These are phyloP conservation scores for Diutina rugosa DNA, from an alignment of 1,139 yeast species.

Conservation along the genomic window DNA sequence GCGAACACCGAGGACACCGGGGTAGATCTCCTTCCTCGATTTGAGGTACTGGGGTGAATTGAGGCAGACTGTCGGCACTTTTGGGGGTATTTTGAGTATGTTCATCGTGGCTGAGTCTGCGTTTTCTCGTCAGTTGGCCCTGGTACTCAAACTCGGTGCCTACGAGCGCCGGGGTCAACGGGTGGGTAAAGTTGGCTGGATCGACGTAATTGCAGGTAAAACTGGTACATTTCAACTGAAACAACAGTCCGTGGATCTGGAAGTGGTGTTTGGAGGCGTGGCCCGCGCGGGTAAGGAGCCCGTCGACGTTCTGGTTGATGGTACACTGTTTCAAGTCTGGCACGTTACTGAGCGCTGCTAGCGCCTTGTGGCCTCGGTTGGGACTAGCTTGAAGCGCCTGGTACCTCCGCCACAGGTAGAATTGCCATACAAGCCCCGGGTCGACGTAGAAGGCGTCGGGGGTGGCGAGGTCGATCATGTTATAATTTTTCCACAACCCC, in stretches of 20 bases:
- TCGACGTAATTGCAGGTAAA: conserved; percentile 57
- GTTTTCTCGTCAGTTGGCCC: conserved; percentile 6
- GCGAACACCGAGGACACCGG: conserved; percentile 56
- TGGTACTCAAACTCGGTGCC: conserved; percentile 20
- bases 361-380: conserved; percentile 57
- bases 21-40: conserved; percentile 50
- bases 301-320: conserved; percentile 77
- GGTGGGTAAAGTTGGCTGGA: conserved; percentile 38
- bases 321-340: conserved; percentile 32
- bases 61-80: neutral
- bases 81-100: neutral
- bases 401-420: conserved; percentile 58
- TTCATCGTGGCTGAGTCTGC: conserved; percentile 4
- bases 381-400: conserved; percentile 58
- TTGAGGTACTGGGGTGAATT: conserved; percentile 24
- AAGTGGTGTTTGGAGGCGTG: conserved; percentile 38
- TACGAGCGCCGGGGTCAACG: conserved; percentile 47
- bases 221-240: conserved; percentile 60
- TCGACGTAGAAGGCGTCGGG: conserved; percentile 79
- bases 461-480: conserved; percentile 75
- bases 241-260: conserved; percentile 72
- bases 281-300: conserved; percentile 52
- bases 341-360: conserved; percentile 30
- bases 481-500: conserved; percentile 69
- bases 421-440: conserved; percentile 86